Evolutionary conservation across 257 asterid species (phyloP), one percentile per base, ranked within the genome.

Genomic region (Verbascum thapsus): DNA sequence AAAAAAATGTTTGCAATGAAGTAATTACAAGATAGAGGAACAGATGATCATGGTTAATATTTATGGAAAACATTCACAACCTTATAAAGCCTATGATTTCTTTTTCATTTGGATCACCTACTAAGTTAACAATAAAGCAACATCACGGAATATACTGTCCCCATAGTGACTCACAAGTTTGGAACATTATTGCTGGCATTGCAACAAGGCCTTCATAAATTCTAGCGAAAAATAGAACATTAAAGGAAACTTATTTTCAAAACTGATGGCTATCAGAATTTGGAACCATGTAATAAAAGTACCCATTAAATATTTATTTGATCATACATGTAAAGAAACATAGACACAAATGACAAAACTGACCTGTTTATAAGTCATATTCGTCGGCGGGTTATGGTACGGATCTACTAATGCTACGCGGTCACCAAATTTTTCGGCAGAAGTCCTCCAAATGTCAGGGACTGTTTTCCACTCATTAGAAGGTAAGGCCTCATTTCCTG

Each of bases 401-500:
- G 82, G 88, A 64, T 91, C 98, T 67, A 79, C 80, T 39, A 91
- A 58, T 51, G 98, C 98, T 38, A 80, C 50, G 41, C 75, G 79
- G 53, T 88, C 87, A 57, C 87, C 98, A 78, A 76, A 91, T 58
- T 84, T 86, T 74, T 88, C 90, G 8, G 96, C 90, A 20, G 88
- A 83, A 57, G 78, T 78, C 67, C 84, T 77, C 98, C 98, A 91
- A 78, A 91, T 91, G 70, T 91, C 98, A 6, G 98, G 95, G 61
- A 91, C 85, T 10, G 84, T 71, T 76, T 72, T 80, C 95, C 95
- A 91, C 55, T 81, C 95, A 9, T 78, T 69, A 72, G 79, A 76
- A 58, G 84, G 69, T 58, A 76, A 8, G 6, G 17, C 76, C 55
- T 63, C 86, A 19, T 77, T 76, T 43, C 74, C 85, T 13, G 85